Evolutionary conservation across 2,329 filamentous ascomycete species (phyloP), one percentile per base, ranked within the genome.

Genomic region (Boeremia lycopersici): DNA sequence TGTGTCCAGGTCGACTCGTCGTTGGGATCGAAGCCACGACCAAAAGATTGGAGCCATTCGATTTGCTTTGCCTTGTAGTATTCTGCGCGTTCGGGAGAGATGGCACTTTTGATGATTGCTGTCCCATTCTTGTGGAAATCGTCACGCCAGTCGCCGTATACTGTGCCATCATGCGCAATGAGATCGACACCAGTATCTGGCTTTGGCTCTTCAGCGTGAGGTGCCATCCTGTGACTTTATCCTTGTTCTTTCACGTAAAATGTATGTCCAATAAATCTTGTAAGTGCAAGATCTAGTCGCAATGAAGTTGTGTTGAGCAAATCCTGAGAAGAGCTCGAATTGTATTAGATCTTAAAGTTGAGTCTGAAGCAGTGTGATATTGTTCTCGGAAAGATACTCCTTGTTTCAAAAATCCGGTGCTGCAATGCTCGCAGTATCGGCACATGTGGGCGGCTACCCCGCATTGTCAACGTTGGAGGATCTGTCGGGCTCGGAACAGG

Each of bases 21-120:
- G 23, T 64, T 55, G 13, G 57, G 53, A 43, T 79, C 72, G 41
- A 79, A 79, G 2, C 74, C 77, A 2, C 74, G 67, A 0, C 68
- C 66, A 40, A 79, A 80, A 2, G 72, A 75, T 45, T 77, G 69
- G 6, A 79, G 65, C 77, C 78, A 81, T 45, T 77, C 62, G 17
- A 77, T 67, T 55, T 73, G 70, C 59, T 77, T 77, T 17, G 76
- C 61, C 50, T 64, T 64, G 58, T 79, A 80, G 44, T 76, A 74
- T 19, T 75, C 56, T 7, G 77, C 76, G 0, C 69, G 63, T 56
- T 79, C 76, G 1, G 60, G 60, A 12, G 64, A 62, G 49, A 80
- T 74, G 13, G 71, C 76, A 34, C 68, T 65, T 58, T 78, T 79
- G 56, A 80, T 68, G 10, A 80, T 57, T 2, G 73, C 73, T 53